Base-by-base conservation (phyloP, 2,329 filamentous ascomycete species). In the Apiospora pterosperma region DNA sequence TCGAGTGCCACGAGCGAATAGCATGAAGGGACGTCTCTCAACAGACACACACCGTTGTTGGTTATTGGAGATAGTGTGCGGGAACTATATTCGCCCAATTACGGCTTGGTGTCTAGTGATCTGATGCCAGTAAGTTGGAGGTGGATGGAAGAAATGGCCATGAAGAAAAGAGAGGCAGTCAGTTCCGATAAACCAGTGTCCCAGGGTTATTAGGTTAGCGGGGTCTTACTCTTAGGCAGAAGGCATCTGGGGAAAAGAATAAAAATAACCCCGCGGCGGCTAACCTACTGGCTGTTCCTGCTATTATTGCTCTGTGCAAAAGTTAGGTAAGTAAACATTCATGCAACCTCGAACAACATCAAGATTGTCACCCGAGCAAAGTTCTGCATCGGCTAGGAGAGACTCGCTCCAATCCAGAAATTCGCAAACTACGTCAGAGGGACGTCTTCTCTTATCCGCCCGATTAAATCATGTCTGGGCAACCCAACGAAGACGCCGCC, bases 381-480 rank as follows among this genome's bases (percentile, higher is more conserved):
- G 28, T 28, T 34, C 34, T 28, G 12, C 48, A 55, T 34, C 25
- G 10, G 25, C 19, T 8, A 55, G 25, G 25, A 34, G 21, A 25
- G 12, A 52, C 25, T 55, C 48, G 48, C n/a, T 28, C 23, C 6
- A 39, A 48, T 28, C 23, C 28, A 34, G 21, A 34, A n/a, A 55
- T n/a, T 34, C 28, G 48, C 48, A 55, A 34, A 34, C 48, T 55
- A 55, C 48, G 48, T 55, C 48, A 55, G 48, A 34, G 48, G n/a
- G 48, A 2, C 16, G 31, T 12, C 38, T 41, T 41, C 38, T 55
- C 48, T 34, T 55, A 55, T 16, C 48, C 48, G 34, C 48, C 25
- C 28, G 48, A n/a, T 55, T 60, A 36, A 70, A 76, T 44, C 67
- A 84, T 84, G 82, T 74, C 82, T 42, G 74, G 74, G 60, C 74